Evolutionary conservation across 768 basidiomycete species (phyloP).

Genomic region (Kwoniella europaea): DNA sequence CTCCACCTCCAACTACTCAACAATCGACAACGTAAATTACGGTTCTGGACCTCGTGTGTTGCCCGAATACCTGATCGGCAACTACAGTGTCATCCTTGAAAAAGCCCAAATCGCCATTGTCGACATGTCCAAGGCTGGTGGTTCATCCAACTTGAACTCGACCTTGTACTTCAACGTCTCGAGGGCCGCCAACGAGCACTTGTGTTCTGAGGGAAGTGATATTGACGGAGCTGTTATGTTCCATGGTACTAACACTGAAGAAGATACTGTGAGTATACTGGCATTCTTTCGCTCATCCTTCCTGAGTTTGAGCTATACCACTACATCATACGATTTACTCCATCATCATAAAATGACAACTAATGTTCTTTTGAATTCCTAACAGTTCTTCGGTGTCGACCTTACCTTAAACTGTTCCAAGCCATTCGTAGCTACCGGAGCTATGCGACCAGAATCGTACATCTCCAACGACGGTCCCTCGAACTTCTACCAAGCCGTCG

Average conservation of each 20-base stretch:
- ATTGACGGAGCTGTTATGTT: constrained; percentile 47
- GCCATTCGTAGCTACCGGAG: constrained; percentile 55
- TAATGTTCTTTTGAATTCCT: neutral
- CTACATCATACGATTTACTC: neutral
- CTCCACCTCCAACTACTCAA: constrained; percentile 17
- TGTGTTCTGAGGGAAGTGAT: constrained; percentile 40
- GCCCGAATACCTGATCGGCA: constrained; percentile 16
- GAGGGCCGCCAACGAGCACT: constrained; percentile 39
- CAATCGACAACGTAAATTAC: constrained; percentile 30
- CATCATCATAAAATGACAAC: neutral
- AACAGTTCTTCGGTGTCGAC: constrained; percentile 40
- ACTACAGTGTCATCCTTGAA: constrained; percentile 19
- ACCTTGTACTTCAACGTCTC: constrained; percentile 25
- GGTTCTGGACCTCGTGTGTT: constrained; percentile 13
- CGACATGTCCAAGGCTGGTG: constrained; percentile 14
- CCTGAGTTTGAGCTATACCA: neutral
- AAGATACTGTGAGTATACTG: constrained; percentile 44
- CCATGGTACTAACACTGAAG: constrained; percentile 52
- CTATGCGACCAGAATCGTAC: constrained; percentile 56
- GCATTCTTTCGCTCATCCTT: neutral
- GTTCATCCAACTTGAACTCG: constrained; percentile 24
- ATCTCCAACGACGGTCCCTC: constrained; percentile 51
- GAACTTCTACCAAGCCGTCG: constrained; percentile 53
- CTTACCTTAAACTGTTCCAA: constrained; percentile 51
- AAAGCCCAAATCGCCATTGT: constrained; percentile 30